These are phyloP conservation scores for Rhodotorula graminis DNA, from an alignment of 768 basidiomycete genomes.

Conservation along the genomic window DNA sequence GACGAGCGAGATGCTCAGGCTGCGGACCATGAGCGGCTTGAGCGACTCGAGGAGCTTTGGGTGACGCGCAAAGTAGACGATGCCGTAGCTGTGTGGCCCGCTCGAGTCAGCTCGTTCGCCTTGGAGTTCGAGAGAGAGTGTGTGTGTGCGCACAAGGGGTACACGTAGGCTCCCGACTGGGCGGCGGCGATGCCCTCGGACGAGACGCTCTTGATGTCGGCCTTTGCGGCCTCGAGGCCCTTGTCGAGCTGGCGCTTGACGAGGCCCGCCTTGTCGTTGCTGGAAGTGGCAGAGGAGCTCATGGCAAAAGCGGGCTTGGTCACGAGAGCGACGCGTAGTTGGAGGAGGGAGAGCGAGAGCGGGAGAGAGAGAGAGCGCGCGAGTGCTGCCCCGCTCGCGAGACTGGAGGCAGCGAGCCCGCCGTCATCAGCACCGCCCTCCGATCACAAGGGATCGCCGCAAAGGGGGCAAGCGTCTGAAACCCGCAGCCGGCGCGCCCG, in stretches of 20 bases:
- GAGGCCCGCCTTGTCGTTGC: not conserved
- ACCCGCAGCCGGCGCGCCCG: too few species aligned
- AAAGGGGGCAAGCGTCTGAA: too few species aligned
- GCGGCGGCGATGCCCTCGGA: conserved; percentile 4
- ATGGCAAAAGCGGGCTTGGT: too few species aligned
- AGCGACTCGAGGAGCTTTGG: conserved; percentile 24
- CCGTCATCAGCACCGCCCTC: too few species aligned
- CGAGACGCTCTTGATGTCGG: conserved; percentile 16
- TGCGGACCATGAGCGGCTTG: conserved; percentile 29
- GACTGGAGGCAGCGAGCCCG: too few species aligned
- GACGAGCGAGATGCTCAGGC: conserved; percentile 7
- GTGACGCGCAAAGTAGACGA: conserved; percentile 31
- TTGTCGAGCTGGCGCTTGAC: conserved; percentile 32
- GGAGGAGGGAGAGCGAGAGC: not conserved
- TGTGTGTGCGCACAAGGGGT: conserved; percentile 35
- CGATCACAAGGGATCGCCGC: too few species aligned
- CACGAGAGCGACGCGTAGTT: too few species aligned
- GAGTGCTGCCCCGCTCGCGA: too few species aligned
- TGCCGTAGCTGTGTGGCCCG: conserved; percentile 7
- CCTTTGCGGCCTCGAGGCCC: conserved; percentile 10
- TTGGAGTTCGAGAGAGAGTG: too few species aligned
- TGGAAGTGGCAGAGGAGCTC: not conserved
- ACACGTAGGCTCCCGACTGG: conserved; percentile 28
- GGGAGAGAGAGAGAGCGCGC: too few species aligned
- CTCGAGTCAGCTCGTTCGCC: not conserved